phyloP scores from a whole-genome alignment of 345 rosid genomes.

The Jatropha curcas region DNA sequence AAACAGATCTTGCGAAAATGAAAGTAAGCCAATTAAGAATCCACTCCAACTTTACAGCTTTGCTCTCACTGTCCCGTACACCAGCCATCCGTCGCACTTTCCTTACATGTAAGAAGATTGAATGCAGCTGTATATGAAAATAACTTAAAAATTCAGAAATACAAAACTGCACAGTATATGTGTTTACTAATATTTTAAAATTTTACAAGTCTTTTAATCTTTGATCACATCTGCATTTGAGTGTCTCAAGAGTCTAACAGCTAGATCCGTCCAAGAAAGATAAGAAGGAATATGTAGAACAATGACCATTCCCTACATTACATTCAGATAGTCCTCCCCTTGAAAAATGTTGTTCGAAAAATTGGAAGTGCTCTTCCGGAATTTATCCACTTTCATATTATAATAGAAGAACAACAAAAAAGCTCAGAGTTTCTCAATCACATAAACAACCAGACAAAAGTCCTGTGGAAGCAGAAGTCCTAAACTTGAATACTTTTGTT shows the following conservation, averaged over 20 bases:
- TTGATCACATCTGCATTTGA: neutral
- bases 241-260: neutral
- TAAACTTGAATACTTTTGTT: neutral
- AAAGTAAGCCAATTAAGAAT: conserved; percentile 68
- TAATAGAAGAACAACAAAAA: too few species aligned
- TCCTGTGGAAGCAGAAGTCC: neutral
- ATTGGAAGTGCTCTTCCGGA: too few species aligned
- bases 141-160: neutral
- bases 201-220: neutral
- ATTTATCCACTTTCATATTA: too few species aligned
- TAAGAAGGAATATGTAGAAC: neutral
- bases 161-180: neutral
- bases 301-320: neutral
- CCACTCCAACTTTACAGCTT: conserved; percentile 72
- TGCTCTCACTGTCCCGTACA: conserved; percentile 59
- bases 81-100: conserved; percentile 90
- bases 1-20: conserved; percentile 48
- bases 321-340: neutral
- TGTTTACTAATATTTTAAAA: neutral
- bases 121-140: conserved; percentile 63
- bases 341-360: neutral
- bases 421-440: neutral
- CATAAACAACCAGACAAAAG: neutral
- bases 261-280: neutral
- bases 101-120: conserved; percentile 80